Base-by-base conservation (phyloP, 1,284 basidiomycete genomes). In the Sporisorium reilianum region DNA sequence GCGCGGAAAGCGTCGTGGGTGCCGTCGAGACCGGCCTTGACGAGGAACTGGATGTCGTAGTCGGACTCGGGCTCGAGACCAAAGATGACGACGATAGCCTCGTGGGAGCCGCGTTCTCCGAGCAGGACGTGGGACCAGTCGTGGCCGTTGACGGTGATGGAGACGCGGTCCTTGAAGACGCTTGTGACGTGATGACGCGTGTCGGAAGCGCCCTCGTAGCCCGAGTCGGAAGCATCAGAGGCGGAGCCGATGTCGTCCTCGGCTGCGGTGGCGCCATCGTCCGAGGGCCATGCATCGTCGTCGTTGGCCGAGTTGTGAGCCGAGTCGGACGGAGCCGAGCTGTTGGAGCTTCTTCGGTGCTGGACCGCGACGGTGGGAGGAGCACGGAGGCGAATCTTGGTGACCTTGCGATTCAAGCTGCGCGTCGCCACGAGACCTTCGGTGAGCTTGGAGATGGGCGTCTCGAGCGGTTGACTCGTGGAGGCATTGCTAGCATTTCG, bases 71-170 rank as follows among this genome's bases (percentile, higher is more conserved):
- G 78, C 30, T 69, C 60, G 41, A 81, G 66, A 18, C 77, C 80
- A 56, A 79, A 81, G 56, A 81, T 71, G 68, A 81, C 80, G 28
- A 81, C 69, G 51, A 81, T 75, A 10, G 79, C 79, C 50, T 81
- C 80, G 50, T 79, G 78, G 7, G 69, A 62, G 28, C 75, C 75
- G 3, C 69, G 55, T 48, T 81, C 80, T 3, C 68, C 78, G 16
- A 81, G 55, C 42, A 81, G 60, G 18, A 81, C 80, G 38, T 80
- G 76, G 25, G 68, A 63, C 80, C 80, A 81, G 48, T 74, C 65
- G 3, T 55, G 54, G 18, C 79, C 77, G 28, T 81, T 79, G 48
- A 81, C 73, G 6, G 59, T 61, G 55, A 81, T 72, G 9, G 64
- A 75, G 28, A 81, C 72, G 9, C 75, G 64, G 8, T 65, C 57